phyloP scores from a whole-genome alignment of 495 filamentous ascomycete species.

The Cetradonia linearis region DNA sequence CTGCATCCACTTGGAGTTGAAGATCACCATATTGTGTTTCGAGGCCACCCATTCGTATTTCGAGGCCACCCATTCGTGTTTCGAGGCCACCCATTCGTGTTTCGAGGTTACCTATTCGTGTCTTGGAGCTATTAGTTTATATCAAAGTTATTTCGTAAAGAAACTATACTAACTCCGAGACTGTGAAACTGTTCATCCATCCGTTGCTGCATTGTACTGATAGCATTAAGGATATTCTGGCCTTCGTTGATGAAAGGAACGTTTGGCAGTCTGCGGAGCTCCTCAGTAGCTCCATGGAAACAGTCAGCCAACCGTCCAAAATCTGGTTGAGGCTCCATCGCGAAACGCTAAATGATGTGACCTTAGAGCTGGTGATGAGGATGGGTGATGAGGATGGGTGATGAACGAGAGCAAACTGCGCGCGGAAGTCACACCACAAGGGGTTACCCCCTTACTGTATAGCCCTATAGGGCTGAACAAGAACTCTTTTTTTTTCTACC shows the following conservation, averaged over 20 bases:
- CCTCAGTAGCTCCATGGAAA: neutral
- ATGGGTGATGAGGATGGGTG: no score
- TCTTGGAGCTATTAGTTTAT: neutral
- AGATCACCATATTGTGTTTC: neutral
- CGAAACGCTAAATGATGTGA: neutral
- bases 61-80: neutral
- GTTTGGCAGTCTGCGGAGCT: neutral
- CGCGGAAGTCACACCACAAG: no score
- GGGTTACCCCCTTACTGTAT: slow-evolving; percentile 3
- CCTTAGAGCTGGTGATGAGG: neutral
- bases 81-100: neutral
- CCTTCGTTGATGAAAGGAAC: neutral
- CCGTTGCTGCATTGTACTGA: neutral
- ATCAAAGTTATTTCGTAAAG: neutral
- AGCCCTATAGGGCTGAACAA: slow-evolving; percentile 3
- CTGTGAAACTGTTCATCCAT: neutral
- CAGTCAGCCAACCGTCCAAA: neutral
- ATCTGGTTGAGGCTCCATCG: neutral
- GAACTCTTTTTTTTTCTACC: neutral
- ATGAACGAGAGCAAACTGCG: no score
- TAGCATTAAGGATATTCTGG: neutral
- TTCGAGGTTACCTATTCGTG: neutral
- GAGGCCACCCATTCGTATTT: neutral
- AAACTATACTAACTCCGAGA: neutral
- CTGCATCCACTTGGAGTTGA: neutral